A percentile compares a stretch with the other conserved stretches of the same genome.
Evolutionary conservation across 805 yeast species (phyloP).

Genomic region (Nakazawaea ishiwadae): DNA sequence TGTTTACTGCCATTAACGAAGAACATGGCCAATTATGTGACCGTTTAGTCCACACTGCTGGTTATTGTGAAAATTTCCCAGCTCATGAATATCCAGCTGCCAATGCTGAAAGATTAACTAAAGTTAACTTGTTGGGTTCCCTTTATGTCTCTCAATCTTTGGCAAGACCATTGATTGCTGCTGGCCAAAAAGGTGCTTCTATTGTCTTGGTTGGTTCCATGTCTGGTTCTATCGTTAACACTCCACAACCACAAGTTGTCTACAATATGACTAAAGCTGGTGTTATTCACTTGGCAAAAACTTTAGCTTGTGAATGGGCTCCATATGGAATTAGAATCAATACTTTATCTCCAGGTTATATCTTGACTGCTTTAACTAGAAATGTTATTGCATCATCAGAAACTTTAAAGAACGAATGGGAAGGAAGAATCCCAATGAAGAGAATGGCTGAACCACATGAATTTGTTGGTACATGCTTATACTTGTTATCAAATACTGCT

Average conservation of each 20-base stretch:
- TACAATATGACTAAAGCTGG: constrained; percentile 88
- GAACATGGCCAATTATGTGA: constrained; percentile 61
- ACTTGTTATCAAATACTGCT: constrained; percentile 67
- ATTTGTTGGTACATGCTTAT: constrained; percentile 71
- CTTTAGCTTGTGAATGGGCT: constrained; percentile 83
- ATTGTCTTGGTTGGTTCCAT: constrained; percentile 71
- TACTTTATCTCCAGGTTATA: constrained; percentile 77
- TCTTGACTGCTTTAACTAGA: constrained; percentile 72
- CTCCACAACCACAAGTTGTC: constrained; percentile 75
- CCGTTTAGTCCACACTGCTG: constrained; percentile 74
- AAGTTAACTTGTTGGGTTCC: constrained; percentile 72
- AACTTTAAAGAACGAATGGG: constrained; percentile 67
- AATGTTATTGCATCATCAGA: constrained; percentile 58
- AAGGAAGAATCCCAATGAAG: constrained; percentile 65
- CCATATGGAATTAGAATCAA: constrained; percentile 70
- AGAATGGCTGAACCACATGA: constrained; percentile 86
- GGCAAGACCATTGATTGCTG: constrained; percentile 60
- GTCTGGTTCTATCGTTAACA: constrained; percentile 75
- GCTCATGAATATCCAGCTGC: constrained; percentile 73
- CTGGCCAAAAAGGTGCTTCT: constrained; percentile 51
- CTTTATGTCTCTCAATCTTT: constrained; percentile 70
- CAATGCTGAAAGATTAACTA: constrained; percentile 62
- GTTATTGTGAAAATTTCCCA: constrained; percentile 75
- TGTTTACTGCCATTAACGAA: constrained; percentile 48
- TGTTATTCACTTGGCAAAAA: constrained; percentile 71